These are phyloP conservation scores for Trichophyton schoenleinii DNA, from an alignment of 2,329 filamentous ascomycete genomes.

Conservation along the genomic window DNA sequence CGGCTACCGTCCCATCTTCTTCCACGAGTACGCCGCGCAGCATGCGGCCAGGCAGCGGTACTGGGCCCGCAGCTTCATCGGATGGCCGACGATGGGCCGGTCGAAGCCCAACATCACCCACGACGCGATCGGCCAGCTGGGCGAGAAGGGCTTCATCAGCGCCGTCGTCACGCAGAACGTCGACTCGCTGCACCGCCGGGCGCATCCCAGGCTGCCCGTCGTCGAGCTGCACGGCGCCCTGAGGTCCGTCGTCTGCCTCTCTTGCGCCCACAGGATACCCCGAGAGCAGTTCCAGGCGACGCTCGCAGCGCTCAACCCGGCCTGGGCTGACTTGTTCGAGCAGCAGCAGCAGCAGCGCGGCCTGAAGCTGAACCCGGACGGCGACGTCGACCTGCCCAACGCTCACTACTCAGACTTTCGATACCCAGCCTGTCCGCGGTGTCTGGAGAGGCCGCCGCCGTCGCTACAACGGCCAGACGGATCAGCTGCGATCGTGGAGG, in stretches of 20 bases:
- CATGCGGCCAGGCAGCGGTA: constrained; percentile 86
- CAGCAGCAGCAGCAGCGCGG: constrained; percentile 57
- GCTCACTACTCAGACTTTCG: constrained; percentile 82
- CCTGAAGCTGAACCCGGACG: constrained; percentile 80
- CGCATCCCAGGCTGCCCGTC: constrained; percentile 62
- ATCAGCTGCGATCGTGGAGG: constrained; percentile 46
- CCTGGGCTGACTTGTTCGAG: constrained; percentile 65
- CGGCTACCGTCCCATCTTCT: constrained; percentile 82
- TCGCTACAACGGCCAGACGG: constrained; percentile 41
- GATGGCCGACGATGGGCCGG: constrained; percentile 70
- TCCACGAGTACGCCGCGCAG: constrained; percentile 68
- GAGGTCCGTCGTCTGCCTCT: constrained; percentile 65
- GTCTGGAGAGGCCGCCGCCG: constrained; percentile 56
- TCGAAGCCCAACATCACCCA: constrained; percentile 73
- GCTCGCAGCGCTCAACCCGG: constrained; percentile 67
- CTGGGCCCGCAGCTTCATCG: constrained; percentile 89
- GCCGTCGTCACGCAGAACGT: constrained; percentile 91
- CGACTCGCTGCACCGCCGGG: constrained; percentile 74
- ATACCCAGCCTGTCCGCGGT: constrained; percentile 79
- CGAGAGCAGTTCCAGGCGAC: constrained; percentile 63
- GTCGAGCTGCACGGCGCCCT: constrained; percentile 88
- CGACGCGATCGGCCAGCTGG: constrained; percentile 60
- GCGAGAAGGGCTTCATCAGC: constrained; percentile 56
- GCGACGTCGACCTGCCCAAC: constrained; percentile 78
- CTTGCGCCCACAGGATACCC: constrained; percentile 59